Evolutionary conservation across 2,329 filamentous ascomycete species (phyloP).

Genomic region (Fusarium albosuccineum): DNA sequence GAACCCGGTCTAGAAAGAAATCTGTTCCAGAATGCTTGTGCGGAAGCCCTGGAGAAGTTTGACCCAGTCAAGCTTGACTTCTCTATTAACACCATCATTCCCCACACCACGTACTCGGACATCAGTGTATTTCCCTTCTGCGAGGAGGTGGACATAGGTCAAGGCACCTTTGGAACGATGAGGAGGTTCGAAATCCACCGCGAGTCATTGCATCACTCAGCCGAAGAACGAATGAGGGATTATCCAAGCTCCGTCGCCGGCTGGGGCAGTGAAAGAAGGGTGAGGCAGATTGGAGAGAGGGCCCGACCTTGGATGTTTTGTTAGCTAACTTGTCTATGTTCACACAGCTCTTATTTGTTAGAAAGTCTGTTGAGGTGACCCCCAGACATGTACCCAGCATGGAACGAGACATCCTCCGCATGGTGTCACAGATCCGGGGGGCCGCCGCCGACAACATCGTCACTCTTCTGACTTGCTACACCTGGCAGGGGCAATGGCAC

Average conservation of each 20-base stretch:
- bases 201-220: not conserved
- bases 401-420: not conserved
- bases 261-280: not conserved
- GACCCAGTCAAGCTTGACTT: not conserved
- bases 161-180: not conserved
- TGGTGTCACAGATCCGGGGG: not conserved
- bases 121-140: not conserved
- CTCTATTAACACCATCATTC: not conserved
- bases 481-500: not conserved
- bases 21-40: not conserved
- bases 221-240: not conserved
- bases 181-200: not conserved
- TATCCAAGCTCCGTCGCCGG: not conserved
- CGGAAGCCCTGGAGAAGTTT: not conserved
- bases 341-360: not conserved
- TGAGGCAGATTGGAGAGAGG: not conserved
- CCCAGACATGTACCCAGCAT: not conserved
- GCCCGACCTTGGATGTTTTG: too few relatives aligned
- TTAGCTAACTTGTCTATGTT: not conserved
- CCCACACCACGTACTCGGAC: not conserved
- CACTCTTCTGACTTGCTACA: conserved; percentile 4
- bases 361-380: not conserved
- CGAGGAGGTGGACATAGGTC: not conserved
- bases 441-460: not conserved
- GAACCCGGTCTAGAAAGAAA: not conserved